These are phyloP conservation scores for Thermomucor indicae-seudaticae DNA, from an alignment of 371 early-diverging fungal genomes.

Conservation along the genomic window DNA sequence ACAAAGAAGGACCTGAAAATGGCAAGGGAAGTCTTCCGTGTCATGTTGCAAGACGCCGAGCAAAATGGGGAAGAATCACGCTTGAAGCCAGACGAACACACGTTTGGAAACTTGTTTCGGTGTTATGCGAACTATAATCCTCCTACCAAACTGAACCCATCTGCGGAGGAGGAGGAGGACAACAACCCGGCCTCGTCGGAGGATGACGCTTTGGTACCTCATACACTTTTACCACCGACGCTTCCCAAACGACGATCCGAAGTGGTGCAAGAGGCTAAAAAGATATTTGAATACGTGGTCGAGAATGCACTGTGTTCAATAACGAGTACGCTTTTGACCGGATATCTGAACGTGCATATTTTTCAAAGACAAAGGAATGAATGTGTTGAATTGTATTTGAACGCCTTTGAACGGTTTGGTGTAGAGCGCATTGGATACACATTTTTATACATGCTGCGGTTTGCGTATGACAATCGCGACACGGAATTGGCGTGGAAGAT, in stretches of 20 bases:
- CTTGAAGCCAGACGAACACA: conserved; percentile 51
- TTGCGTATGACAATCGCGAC: conserved; percentile 45
- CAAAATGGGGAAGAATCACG: conserved; percentile 12
- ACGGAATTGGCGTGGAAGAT: conserved; percentile 44
- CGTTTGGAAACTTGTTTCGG: conserved; percentile 65
- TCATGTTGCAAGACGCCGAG: conserved; percentile 45
- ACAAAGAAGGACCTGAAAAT: conserved; percentile 55
- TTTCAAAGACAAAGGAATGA: conserved; percentile 47
- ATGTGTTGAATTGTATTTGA: conserved; percentile 43
- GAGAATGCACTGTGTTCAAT: conserved; percentile 9
- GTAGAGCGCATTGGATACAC: conserved; percentile 55
- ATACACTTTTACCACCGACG: conserved; percentile 19
- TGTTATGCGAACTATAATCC: conserved; percentile 55
- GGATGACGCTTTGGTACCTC: conserved; percentile 13
- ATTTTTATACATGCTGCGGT: conserved; percentile 45
- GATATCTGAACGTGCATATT: conserved; percentile 56
- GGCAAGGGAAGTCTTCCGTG: conserved; percentile 58
- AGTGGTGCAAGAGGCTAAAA: conserved; percentile 40
- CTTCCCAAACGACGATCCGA: conserved; percentile 35
- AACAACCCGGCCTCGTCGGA: conserved; percentile 6
- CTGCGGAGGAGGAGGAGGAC: background rate
- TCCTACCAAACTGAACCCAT: background rate
- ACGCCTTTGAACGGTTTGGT: conserved; percentile 36
- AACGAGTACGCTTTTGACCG: conserved; percentile 52
- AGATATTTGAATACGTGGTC: conserved; percentile 31